phyloP scores from a whole-genome alignment of 352 stramenopile genomes.

The Lagenidium sp. region DNA sequence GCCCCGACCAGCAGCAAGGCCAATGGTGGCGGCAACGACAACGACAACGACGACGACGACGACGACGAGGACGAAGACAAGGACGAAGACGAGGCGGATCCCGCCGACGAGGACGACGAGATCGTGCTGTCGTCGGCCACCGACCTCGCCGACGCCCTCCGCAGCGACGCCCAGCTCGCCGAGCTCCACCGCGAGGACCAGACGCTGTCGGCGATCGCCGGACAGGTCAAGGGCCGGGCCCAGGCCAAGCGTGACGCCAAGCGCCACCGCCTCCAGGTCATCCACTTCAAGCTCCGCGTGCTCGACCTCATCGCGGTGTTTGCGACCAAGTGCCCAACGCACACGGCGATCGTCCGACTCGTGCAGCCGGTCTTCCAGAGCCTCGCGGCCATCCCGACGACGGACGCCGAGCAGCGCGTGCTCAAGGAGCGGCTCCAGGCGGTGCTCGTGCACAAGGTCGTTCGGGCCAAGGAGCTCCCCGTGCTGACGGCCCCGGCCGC shows the following conservation, averaged over 20 bases:
- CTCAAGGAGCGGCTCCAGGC: constrained; percentile 64
- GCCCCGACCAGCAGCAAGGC: constrained; percentile 15
- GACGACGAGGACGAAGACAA: constrained; percentile 27
- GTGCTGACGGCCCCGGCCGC: constrained; percentile 10
- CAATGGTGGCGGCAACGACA: constrained; percentile 18
- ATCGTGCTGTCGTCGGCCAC: constrained; percentile 40
- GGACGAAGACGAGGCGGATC: constrained; percentile 23
- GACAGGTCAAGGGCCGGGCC: constrained; percentile 63
- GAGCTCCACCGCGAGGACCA: constrained; percentile 71
- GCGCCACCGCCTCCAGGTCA: constrained; percentile 43
- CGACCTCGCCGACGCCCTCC: constrained; percentile 63
- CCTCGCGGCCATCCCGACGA: constrained; percentile 38
- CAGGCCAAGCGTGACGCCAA: constrained; percentile 75
- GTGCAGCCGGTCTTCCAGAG: constrained; percentile 56
- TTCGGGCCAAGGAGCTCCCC: constrained; percentile 44
- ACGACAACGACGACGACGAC: constrained; percentile 32
- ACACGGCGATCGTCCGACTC: constrained; percentile 27
- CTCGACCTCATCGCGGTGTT: constrained; percentile 75
- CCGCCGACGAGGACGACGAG: constrained; percentile 47
- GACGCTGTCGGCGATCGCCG: constrained; percentile 69
- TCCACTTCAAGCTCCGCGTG: constrained; percentile 84
- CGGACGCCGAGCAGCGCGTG: constrained; percentile 55
- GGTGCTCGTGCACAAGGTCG: constrained; percentile 60
- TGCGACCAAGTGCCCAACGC: constrained; percentile 11
- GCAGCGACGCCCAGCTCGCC: constrained; percentile 45